Base-by-base conservation (phyloP, 1,139 yeast genomes). In the Suhomyces kunorum region DNA sequence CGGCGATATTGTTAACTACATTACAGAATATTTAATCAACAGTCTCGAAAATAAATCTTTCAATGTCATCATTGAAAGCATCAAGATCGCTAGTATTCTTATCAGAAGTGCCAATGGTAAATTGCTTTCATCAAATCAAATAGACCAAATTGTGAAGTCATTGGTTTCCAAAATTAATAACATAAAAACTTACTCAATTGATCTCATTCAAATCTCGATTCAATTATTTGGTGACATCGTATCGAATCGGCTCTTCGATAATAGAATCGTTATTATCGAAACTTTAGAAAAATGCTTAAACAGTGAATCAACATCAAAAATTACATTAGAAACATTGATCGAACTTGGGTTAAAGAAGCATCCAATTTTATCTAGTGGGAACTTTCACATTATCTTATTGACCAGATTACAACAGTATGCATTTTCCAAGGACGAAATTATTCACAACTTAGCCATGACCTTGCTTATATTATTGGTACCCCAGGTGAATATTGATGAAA, bases 41-140 rank as follows among this genome's bases (percentile, higher is more conserved):
- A 62, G 74, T 1, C 71, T 78, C 23, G 50, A 54, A 20, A 61
- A 62, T 38, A 58, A 58, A 32, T 55, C 67, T 1, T 55, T 61
- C 53, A 80, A 77, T 50, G 67, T 78, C 23, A 66, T 80, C 8
- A 57, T 69, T 12, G 83, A 80, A 45, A 75, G 79, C 8, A 61
- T 81, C 28, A 66, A 58, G 33, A 66, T 77, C 2, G 57, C 76
- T 8, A 59, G 61, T 31, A 59, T 61, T 4, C 50, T 77, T 3
- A 58, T 74, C 42, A 54, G 63, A 30, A 13, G 25, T 12, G 2
- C 14, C 3, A 47, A 56, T 38, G 44, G 31, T 5, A 18, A 19
- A n/a, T 8, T n/a, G 19, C 17, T 48, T 34, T 26, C 40, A 6
- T 20, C 18, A 8, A 30, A 30, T 4, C 45, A 40, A 14, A 29